phyloP scores from a whole-genome alignment of 192 early-diverging fungal genomes.

The Backusella liffmaniae region DNA sequence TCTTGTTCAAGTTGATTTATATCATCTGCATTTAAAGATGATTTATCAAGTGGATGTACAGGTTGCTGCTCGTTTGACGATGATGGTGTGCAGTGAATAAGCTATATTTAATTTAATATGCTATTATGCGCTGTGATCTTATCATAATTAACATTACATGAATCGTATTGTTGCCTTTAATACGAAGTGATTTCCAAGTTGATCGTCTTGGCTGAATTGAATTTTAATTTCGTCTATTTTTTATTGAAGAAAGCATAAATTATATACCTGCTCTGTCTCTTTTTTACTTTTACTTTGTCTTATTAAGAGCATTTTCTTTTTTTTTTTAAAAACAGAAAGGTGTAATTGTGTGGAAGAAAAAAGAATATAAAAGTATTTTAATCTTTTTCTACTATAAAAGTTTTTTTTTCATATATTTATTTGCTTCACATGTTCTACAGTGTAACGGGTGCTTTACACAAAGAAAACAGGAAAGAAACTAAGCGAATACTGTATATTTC shows the following conservation, averaged over 20 bases:
- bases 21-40: neutral
- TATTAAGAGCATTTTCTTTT: neutral
- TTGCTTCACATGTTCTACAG: neutral
- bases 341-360: neutral
- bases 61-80: neutral
- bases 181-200: neutral
- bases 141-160: slow-evolving; percentile 1
- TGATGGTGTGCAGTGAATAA: neutral
- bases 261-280: neutral
- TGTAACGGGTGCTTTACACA: neutral
- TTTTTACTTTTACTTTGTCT: neutral
- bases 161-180: neutral
- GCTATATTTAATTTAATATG: neutral
- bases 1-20: neutral
- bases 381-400: neutral
- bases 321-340: neutral
- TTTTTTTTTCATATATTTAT: neutral
- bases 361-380: neutral
- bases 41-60: neutral
- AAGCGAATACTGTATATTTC: neutral
- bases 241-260: neutral
- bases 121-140: neutral
- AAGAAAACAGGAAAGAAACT: neutral
- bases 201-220: neutral
- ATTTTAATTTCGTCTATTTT: neutral